phyloP scores from a whole-genome alignment of 2,329 filamentous ascomycete species.

The Beauveria medogensis region DNA sequence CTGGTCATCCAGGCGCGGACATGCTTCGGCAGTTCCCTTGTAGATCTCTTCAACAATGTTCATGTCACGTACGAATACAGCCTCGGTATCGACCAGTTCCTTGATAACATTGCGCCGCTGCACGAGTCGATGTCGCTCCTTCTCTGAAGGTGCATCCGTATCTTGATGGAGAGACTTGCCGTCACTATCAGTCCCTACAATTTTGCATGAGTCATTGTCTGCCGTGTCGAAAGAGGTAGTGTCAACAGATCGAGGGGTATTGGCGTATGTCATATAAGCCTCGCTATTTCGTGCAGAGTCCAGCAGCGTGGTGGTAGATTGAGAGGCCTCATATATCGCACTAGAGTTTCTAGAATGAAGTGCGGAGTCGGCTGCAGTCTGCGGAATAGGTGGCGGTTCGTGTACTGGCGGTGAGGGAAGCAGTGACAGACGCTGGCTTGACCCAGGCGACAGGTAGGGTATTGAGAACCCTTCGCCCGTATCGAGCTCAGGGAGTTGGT shows the following conservation, averaged over 20 bases:
- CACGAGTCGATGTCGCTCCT: constrained; percentile 63
- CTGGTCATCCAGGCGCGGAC: constrained; percentile 68
- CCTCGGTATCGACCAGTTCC: constrained; percentile 88
- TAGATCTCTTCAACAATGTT: constrained; percentile 97
- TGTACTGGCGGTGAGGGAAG: constrained; percentile 41
- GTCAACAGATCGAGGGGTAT: constrained; percentile 39
- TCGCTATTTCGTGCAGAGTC: constrained; percentile 38
- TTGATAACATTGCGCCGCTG: constrained; percentile 81
- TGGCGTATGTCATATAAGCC: constrained; percentile 34
- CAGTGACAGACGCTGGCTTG: constrained; percentile 21
- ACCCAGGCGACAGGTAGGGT: constrained; percentile 34
- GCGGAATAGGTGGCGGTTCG: constrained; percentile 42
- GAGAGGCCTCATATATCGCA: constrained; percentile 30
- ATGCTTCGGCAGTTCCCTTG: constrained; percentile 81
- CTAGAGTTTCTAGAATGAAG: constrained; percentile 34
- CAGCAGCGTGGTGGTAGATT: constrained; percentile 32
- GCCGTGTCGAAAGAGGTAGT: constrained; percentile 36
- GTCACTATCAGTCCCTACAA: constrained; percentile 29
- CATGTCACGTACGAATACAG: constrained; percentile 88
- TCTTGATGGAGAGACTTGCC: constrained; percentile 27
- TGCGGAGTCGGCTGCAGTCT: constrained; percentile 26
- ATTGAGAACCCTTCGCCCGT: constrained; percentile 42
- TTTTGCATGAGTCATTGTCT: constrained; percentile 31
- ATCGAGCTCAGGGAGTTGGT: constrained; percentile 43
- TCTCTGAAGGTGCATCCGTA: constrained; percentile 34